phyloP scores from a whole-genome alignment of 129 eudicot genomes.

The Pseudognaphalium luteoalbum region DNA sequence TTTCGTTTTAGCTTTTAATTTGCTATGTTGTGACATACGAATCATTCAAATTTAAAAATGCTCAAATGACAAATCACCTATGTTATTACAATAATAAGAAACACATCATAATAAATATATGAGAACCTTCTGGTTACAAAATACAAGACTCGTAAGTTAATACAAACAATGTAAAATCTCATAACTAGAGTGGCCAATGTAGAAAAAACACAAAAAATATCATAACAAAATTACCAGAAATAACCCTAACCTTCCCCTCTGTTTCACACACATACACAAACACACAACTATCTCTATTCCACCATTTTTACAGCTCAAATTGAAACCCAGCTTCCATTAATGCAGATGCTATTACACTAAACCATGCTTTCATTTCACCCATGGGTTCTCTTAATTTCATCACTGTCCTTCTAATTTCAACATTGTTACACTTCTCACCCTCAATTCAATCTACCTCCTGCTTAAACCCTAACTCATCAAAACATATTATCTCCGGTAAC shows the following conservation, averaged over 20 bases:
- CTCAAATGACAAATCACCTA: too few species aligned
- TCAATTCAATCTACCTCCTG: conserved; percentile 12
- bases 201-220: not conserved
- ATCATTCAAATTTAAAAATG: too few species aligned
- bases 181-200: not conserved
- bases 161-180: too few species aligned
- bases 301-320: conserved; percentile 22
- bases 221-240: conserved; percentile 18
- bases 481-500: conserved; percentile 46
- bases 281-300: conserved; percentile 19
- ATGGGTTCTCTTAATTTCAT: conserved; percentile 22
- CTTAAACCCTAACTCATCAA: conserved; percentile 25
- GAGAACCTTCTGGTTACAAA: too few species aligned
- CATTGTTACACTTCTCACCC: not conserved
- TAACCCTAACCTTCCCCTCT: conserved; percentile 26
- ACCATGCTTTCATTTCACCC: conserved; percentile 28
- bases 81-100: too few species aligned
- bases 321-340: conserved; percentile 9
- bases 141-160: too few species aligned
- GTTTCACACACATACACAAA: conserved; percentile 25
- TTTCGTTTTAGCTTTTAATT: too few species aligned
- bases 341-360: conserved; percentile 10
- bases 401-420: not conserved
- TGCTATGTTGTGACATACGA: too few species aligned
- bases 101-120: too few species aligned